phyloP scores from a whole-genome alignment of 257 asterid genomes.

The Marsdenia floribunda region DNA sequence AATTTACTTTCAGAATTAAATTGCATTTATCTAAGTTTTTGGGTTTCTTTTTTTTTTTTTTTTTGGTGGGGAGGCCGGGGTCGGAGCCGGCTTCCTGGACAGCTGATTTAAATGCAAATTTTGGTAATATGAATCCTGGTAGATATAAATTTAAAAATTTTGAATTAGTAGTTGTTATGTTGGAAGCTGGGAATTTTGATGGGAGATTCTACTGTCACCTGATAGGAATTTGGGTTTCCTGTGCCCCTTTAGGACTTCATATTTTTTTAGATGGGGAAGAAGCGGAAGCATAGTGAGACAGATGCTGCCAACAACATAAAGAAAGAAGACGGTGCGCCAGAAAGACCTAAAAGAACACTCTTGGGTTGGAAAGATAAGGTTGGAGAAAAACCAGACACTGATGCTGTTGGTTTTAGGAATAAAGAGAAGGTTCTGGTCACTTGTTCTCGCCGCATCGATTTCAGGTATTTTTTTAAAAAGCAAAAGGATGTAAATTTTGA shows the following conservation, averaged over 20 bases:
- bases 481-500: not conserved
- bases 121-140: not conserved
- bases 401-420: constrained; percentile 42
- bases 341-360: constrained; percentile 81
- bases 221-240: not conserved
- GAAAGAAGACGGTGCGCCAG: constrained; percentile 54
- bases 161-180: not conserved
- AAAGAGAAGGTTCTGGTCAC: constrained; percentile 87
- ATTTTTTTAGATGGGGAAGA: constrained; percentile 59
- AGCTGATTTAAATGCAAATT: not conserved
- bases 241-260: constrained; percentile 1
- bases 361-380: constrained; percentile 64
- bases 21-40: not conserved
- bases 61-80: too few relatives aligned
- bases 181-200: not conserved
- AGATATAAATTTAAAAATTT: not conserved
- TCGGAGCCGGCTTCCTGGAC: not conserved
- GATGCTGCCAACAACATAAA: constrained; percentile 26
- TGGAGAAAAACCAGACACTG: constrained; percentile 19
- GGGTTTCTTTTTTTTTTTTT: not conserved
- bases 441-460: constrained; percentile 83
- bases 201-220: not conserved
- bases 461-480: constrained; percentile 38
- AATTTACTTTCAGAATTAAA: not conserved
- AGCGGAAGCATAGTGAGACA: constrained; percentile 62